These are phyloP conservation scores for Haberlea rhodopensis DNA, from an alignment of 257 asterid species.

Conservation along the genomic window DNA sequence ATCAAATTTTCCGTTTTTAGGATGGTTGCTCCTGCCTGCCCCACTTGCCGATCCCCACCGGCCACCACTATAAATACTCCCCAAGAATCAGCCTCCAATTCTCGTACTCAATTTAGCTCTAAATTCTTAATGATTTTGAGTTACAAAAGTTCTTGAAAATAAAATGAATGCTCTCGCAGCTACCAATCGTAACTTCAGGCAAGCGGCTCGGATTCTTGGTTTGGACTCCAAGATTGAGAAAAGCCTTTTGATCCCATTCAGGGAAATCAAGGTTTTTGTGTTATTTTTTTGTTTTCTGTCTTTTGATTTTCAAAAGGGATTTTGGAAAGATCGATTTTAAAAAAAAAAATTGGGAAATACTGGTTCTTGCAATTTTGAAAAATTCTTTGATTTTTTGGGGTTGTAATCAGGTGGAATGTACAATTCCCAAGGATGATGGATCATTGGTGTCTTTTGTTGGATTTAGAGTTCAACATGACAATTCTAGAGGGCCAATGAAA, in stretches of 20 bases:
- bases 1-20: too few relatives aligned
- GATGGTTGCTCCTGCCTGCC: too few relatives aligned
- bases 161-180: conserved; percentile 75
- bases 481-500: conserved; percentile 82
- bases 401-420: conserved; percentile 68
- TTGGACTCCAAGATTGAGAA: conserved; percentile 59
- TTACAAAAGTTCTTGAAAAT: neutral
- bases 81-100: neutral
- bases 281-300: neutral
- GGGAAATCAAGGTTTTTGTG: conserved; percentile 66
- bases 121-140: too few relatives aligned
- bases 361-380: neutral
- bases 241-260: conserved; percentile 65
- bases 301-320: neutral
- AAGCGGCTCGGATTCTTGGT: conserved; percentile 70
- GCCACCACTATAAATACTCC: too few relatives aligned
- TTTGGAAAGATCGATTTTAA: conserved; percentile 11
- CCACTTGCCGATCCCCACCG: too few relatives aligned
- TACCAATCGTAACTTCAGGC: conserved; percentile 63
- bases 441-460: conserved; percentile 64
- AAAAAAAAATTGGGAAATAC: neutral
- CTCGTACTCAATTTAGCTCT: neutral
- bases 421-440: conserved; percentile 79
- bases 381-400: neutral
- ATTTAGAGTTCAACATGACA: conserved; percentile 79